A percentile compares a stretch with the other conserved stretches of the same genome.
Evolutionary conservation across 345 rosid species (phyloP).

Genomic region (Eucalyptus sideroxylon): DNA sequence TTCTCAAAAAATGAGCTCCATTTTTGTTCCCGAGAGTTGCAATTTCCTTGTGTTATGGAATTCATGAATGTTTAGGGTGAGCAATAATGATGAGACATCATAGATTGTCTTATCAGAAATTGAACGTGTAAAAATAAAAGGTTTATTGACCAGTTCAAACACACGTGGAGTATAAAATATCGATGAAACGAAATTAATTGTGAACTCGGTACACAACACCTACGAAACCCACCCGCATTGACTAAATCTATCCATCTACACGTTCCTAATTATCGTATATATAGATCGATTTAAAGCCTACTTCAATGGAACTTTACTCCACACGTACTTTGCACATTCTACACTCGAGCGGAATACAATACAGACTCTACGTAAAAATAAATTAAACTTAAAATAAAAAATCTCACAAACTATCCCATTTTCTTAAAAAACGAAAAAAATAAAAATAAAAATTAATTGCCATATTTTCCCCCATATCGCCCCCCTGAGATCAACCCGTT

Average conservation of each 20-base stretch:
- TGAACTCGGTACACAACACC: accelerated
- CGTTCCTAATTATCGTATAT: not conserved
- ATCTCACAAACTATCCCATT: not conserved
- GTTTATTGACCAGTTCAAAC: not conserved
- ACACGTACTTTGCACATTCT: not conserved
- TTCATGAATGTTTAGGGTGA: not conserved
- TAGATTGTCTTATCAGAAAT: too few relatives aligned
- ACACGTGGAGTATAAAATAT: not conserved
- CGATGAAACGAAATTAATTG: too few relatives aligned
- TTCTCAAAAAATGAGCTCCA: too few relatives aligned
- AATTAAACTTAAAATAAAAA: not conserved
- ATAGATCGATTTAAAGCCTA: not conserved
- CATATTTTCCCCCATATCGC: not conserved
- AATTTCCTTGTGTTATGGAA: too few relatives aligned
- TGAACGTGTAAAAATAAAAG: not conserved
- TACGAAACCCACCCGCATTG: not conserved
- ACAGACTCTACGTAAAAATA: not conserved
- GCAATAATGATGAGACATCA: not conserved
- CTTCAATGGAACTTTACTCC: not conserved
- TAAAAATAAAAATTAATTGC: not conserved
- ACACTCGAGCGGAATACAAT: not conserved
- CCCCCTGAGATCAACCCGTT: not conserved
- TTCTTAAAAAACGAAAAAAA: not conserved
- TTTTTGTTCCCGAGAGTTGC: too few relatives aligned
- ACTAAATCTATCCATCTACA: not conserved